Conservation (phyloP, 2,329 filamentous ascomycete genomes). For the Pseudocercospora crystallina region DNA sequence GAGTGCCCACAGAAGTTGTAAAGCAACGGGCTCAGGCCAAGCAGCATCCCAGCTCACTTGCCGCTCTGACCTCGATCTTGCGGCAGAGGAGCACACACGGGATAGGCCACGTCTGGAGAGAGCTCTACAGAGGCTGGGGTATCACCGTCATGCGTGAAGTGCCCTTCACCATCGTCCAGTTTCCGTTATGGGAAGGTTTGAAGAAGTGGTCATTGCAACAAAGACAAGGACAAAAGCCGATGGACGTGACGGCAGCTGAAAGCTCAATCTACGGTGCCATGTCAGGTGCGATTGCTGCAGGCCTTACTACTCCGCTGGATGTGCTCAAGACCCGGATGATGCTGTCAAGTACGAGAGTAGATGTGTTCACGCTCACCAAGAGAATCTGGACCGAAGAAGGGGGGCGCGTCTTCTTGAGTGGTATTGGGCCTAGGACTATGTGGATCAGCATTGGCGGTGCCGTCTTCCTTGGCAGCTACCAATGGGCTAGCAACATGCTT, state of each 20-base stretch:
- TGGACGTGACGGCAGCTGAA: conserved; percentile 67
- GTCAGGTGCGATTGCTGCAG: conserved; percentile 82
- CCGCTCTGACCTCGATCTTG: conserved; percentile 69
- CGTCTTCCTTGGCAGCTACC: conserved; percentile 91
- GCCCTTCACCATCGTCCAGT: conserved; percentile 95
- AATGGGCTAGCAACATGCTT: conserved; percentile 78
- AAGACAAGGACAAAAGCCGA: conserved; percentile 36
- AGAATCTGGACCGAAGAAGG: conserved; percentile 66
- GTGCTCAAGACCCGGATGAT: conserved; percentile 97
- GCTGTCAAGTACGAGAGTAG: conserved; percentile 71
- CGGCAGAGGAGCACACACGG: conserved; percentile 41
- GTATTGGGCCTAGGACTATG: conserved; percentile 76
- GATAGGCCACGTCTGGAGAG: conserved; percentile 64
- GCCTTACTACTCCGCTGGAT: conserved; percentile 86
- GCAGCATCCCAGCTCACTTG: conserved; percentile 68
- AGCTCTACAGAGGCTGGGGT: conserved; percentile 87
- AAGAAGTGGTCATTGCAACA: conserved; percentile 66
- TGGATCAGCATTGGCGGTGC: conserved; percentile 96
- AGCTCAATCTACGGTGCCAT: conserved; percentile 82
- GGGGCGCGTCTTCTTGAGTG: conserved; percentile 69
- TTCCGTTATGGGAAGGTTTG: conserved; percentile 92
- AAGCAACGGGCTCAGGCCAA: conserved; percentile 95
- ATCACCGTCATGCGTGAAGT: conserved; percentile 95
- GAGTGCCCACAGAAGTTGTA: conserved; percentile 93
- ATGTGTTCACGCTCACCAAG: conserved; percentile 59